Conservation (phyloP, 768 basidiomycete species). For the Rhodotorula babjevae region DNA sequence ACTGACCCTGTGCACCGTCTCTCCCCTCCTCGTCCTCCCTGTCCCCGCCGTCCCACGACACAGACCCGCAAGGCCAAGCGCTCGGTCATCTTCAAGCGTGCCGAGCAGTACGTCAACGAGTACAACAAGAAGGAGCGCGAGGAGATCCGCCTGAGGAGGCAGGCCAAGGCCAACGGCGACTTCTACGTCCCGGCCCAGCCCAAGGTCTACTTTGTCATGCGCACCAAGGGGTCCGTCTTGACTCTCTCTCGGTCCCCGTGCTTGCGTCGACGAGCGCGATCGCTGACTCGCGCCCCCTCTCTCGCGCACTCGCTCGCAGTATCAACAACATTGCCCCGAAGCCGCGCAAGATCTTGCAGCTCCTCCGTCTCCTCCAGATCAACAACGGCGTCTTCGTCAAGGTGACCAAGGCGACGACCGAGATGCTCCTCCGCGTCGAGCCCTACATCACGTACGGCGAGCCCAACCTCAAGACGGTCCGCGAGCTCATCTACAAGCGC, state of each 20-base stretch:
- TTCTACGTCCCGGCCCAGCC: slow-evolving; percentile 96
- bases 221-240: slow-evolving; percentile 87
- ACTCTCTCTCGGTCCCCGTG: background rate
- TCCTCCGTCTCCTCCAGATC: slow-evolving; percentile 97
- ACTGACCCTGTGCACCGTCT: background rate
- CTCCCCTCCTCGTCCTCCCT: too few species aligned
- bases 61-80: slow-evolving; percentile 87
- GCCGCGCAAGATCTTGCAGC: slow-evolving; percentile 97
- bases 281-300: background rate
- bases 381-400: slow-evolving; percentile 99
- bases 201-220: slow-evolving; percentile 95
- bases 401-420: slow-evolving; percentile 89
- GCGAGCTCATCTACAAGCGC: slow-evolving; percentile 98
- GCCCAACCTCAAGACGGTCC: slow-evolving; percentile 92
- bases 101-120: slow-evolving; percentile 96
- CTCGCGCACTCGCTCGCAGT: slow-evolving; percentile 52
- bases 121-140: slow-evolving; percentile 88
- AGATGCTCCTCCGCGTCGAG: slow-evolving; percentile 96
- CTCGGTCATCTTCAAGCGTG: slow-evolving; percentile 98
- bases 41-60: too few species aligned
- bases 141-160: slow-evolving; percentile 90
- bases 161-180: slow-evolving; percentile 83
- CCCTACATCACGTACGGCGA: slow-evolving; percentile 98
- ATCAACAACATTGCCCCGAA: slow-evolving; percentile 99
- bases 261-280: too few species aligned